Base-by-base conservation (phyloP, 371 early-diverging fungal species). In the Mucor circinelloides region DNA sequence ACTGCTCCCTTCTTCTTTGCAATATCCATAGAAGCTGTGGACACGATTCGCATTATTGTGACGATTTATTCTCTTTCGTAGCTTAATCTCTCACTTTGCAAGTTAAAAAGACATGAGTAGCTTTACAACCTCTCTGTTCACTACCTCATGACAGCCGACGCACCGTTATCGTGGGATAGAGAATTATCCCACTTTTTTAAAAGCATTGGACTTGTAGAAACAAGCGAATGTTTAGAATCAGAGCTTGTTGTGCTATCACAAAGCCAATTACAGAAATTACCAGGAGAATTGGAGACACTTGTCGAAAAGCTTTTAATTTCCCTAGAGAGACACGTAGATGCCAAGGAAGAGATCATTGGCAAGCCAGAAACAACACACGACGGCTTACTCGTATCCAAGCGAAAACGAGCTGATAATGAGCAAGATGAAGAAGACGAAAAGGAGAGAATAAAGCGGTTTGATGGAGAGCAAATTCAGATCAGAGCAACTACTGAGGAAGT, bases 401-500 rank as follows among this genome's bases (percentile, higher is more conserved):
- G 76, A 23, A 75, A 71, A 60, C 57, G 63, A 31, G 21, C 46
- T 10, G 36, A 56, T 15, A 60, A 65, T 7, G 54, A 66, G 0
- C 69, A 67, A 27, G 71, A 74, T 21, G 64, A 61, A 58, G 73
- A 76, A 15, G 68, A 62, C 27, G 69, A 72, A 21, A 65, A 70
- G 54, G 76, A 80, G 15, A 68, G 76, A 15, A 63, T 70, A 21
- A 73, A 77, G 48, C 69, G 73, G 34, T 56, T 79, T 17, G 72
- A 80, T 44, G 44, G 75, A 25, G 84, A 84, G 40, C 80, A 84
- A 34, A 75, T 84, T 2, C 84, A 84, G 38, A 78, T 84, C n/a
- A 72, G 84, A 46, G 82, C 80, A 3, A 80, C 72, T 0, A 72
- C 78, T 19, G 36, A 65, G 13, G 78, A 84, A 57, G 77, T 84